Evolutionary conservation across 1,284 basidiomycete species (phyloP), one percentile per base, ranked within the genome.

Genomic region (Filobasidium uniguttulatum): DNA sequence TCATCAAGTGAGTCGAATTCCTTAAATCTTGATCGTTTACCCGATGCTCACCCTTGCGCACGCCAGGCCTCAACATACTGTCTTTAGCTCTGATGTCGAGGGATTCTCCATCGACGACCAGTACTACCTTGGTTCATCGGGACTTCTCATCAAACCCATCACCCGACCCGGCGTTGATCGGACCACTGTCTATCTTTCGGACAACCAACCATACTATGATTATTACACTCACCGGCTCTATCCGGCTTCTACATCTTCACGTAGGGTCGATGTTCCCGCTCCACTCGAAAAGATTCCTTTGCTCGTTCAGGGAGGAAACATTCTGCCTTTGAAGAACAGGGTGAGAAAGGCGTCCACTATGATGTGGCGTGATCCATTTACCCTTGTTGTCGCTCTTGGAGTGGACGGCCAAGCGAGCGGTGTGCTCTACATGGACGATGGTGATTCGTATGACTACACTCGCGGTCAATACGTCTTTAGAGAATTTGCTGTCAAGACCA

Each of bases 391-490:
- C 22, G 87, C 89, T 0, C 72, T 94, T 19, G 77, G 78, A 69
- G 78, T 80, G 50, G 63, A 74, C 3, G 78, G 79, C 22, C 62
- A 59, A 7, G 90, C 91, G 0, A 63, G 64, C 2, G 93, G 93
- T 30, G 83, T 90, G 64, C 74, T 99, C 33, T 99, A 98, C 70
- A 76, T 94, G 49, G 94, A 98, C 66, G 94, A 98, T 61, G 93
- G 94, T 6, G 84, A 85, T 56, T 81, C 83, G 0, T 97, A 82
- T 67, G 73, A 75, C 1, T 82, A 90, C 69, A 73, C 80, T 57
- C 61, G 77, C 5, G 91, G 93, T 29, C 75, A 89, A 45, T 81
- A 85, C 62, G 74, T 96, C 46, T 91, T 85, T 83, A 78, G 85
- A 52, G 72, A 74, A 54, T 83, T 91, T 64, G 81, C 83, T 17